phyloP scores from a whole-genome alignment of 768 basidiomycete genomes.

The Scleroderma bovista region DNA sequence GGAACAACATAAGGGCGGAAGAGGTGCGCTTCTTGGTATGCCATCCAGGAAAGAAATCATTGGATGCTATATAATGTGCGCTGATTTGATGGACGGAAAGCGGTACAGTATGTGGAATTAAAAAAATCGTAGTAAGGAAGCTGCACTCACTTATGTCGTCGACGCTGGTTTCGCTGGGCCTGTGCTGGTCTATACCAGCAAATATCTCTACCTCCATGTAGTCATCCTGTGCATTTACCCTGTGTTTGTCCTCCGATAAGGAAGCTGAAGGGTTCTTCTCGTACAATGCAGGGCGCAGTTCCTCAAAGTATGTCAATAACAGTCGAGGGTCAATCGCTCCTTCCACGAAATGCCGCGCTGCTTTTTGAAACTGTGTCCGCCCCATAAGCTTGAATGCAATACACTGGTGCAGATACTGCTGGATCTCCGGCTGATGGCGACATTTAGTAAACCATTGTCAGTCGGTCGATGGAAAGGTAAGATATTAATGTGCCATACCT shows the following conservation, averaged over 20 bases:
- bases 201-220: conserved; percentile 64
- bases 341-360: conserved; percentile 68
- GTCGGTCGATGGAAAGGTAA: conserved; percentile 5
- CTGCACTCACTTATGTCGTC: conserved; percentile 80
- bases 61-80: conserved; percentile 13
- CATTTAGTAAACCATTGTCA: neutral
- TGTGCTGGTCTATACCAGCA: conserved; percentile 65
- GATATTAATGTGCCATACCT: conserved; percentile 6
- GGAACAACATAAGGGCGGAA: conserved; percentile 16
- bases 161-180: conserved; percentile 63
- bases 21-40: conserved; percentile 24
- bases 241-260: neutral
- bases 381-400: conserved; percentile 75
- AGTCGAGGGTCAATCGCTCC: conserved; percentile 83
- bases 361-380: conserved; percentile 81
- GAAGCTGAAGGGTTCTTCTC: conserved; percentile 1
- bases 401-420: conserved; percentile 75
- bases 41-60: conserved; percentile 22
- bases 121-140: conserved; percentile 11
- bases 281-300: conserved; percentile 65
- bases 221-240: conserved; percentile 7
- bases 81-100: conserved; percentile 12
- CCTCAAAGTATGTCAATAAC: conserved; percentile 74
- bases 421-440: conserved; percentile 49
- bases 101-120: conserved; percentile 9